These are phyloP conservation scores for Cystobasidium ongulense DNA, from an alignment of 768 basidiomycete species.

Conservation along the genomic window DNA sequence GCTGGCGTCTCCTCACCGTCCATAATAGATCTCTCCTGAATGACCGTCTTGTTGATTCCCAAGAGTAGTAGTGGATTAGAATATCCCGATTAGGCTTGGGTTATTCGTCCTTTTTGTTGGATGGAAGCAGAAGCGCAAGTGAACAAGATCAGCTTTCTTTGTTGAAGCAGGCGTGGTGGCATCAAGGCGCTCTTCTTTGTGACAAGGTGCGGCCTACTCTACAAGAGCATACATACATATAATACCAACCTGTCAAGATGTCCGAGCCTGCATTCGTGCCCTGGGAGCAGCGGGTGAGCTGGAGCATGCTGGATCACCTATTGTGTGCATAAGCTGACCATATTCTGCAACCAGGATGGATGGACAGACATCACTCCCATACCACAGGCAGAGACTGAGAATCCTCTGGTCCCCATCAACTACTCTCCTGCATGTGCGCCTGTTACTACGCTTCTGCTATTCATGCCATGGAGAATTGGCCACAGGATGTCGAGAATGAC, in stretches of 20 bases:
- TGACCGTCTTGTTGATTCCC: background rate
- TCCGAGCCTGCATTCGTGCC: slow-evolving; percentile 9
- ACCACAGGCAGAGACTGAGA: slow-evolving; percentile 66
- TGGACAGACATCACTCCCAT: slow-evolving; percentile 76
- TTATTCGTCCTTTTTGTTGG: background rate
- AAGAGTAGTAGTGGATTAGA: background rate
- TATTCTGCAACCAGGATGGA: slow-evolving; percentile 4
- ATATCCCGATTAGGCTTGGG: background rate
- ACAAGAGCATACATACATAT: background rate
- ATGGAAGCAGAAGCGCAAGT: background rate
- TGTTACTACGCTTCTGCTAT: too few species aligned
- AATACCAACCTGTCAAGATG: background rate
- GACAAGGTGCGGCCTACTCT: background rate
- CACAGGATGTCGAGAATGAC: background rate
- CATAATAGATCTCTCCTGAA: background rate
- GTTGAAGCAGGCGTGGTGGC: background rate
- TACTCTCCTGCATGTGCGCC: slow-evolving; percentile 77
- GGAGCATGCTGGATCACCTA: background rate
- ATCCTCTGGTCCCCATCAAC: slow-evolving; percentile 82
- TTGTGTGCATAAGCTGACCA: background rate
- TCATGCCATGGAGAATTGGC: background rate
- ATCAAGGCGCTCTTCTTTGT: background rate
- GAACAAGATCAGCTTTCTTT: background rate
- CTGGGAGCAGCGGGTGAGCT: slow-evolving; percentile 14
- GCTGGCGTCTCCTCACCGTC: slow-evolving; percentile 27